Conservation (phyloP, 441 rosid species). For the Metrosideros polymorpha region DNA sequence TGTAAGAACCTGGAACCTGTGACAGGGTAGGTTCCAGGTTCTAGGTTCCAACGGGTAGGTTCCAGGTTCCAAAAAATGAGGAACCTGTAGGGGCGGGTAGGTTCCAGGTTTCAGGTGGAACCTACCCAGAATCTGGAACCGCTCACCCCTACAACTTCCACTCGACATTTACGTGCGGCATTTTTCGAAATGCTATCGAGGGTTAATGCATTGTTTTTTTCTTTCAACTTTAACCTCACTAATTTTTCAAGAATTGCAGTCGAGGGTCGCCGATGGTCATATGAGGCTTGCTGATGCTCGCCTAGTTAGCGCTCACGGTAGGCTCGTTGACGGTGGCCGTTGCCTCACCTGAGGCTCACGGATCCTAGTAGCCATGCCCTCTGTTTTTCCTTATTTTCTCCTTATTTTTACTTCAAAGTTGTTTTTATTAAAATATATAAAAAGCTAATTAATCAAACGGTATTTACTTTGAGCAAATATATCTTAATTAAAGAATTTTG, state of each 20-base stretch:
- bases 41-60: too few species aligned
- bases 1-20: too few species aligned
- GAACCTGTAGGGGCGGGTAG: too few species aligned
- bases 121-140: too few species aligned
- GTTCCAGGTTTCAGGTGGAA: too few species aligned
- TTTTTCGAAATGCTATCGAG: not conserved
- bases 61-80: too few species aligned
- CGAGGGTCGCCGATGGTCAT: not conserved
- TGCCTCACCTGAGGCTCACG: not conserved
- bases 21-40: too few species aligned
- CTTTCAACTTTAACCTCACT: not conserved
- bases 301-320: fast-evolving
- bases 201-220: not conserved
- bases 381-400: not conserved
- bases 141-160: too few species aligned
- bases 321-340: fast-evolving
- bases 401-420: not conserved
- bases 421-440: not conserved
- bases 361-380: not conserved
- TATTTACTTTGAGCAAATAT: not conserved
- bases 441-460: not conserved
- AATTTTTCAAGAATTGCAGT: not conserved
- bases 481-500: not conserved
- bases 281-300: not conserved
- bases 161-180: not conserved